Percentiles rank a stretch among this genome's conserved stretches.
phyloP scores from a whole-genome alignment of 2,329 filamentous ascomycete genomes.

The Alternaria ethzedia region DNA sequence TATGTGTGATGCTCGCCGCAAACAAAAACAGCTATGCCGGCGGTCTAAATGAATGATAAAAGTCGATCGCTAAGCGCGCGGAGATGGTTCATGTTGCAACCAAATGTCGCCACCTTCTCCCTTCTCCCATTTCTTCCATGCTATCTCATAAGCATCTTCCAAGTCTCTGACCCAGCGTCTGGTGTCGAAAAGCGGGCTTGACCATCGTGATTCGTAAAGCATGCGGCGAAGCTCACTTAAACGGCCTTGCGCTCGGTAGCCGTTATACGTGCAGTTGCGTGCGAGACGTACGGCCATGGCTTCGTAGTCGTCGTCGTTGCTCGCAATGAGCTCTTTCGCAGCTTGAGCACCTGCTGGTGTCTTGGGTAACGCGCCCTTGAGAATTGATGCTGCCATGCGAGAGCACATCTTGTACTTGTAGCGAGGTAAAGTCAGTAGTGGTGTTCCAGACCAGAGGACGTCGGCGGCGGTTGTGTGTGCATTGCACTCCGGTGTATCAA shows the following conservation, averaged over 20 bases:
- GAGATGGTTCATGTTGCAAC: slow-evolving; percentile 53
- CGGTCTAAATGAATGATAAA: slow-evolving; percentile 3
- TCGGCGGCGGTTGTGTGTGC: slow-evolving; percentile 97
- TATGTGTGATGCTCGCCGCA: neutral
- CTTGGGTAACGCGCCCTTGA: slow-evolving; percentile 85
- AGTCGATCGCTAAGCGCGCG: neutral
- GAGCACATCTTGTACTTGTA: slow-evolving; percentile 99
- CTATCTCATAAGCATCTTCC: slow-evolving; percentile 85
- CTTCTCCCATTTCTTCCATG: slow-evolving; percentile 86
- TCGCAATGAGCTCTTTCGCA: slow-evolving; percentile 77
- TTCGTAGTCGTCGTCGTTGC: slow-evolving; percentile 84
- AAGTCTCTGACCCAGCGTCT: slow-evolving; percentile 88
- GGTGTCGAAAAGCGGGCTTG: slow-evolving; percentile 89
- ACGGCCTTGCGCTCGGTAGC: slow-evolving; percentile 61
- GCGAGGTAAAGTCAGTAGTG: slow-evolving; percentile 84
- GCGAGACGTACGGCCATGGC: slow-evolving; percentile 55
- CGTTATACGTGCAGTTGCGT: slow-evolving; percentile 39
- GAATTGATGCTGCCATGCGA: slow-evolving; percentile 93
- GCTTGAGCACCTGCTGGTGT: slow-evolving; percentile 69
- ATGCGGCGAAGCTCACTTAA: slow-evolving; percentile 80
- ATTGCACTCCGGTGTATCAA: slow-evolving; percentile 98
- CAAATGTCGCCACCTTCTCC: slow-evolving; percentile 94
- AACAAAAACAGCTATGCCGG: neutral
- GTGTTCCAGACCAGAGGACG: slow-evolving; percentile 94
- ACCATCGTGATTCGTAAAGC: slow-evolving; percentile 84